Evolutionary conservation across 352 stramenopile genomes (phyloP).

Genomic region (Phytophthora lateralis): DNA sequence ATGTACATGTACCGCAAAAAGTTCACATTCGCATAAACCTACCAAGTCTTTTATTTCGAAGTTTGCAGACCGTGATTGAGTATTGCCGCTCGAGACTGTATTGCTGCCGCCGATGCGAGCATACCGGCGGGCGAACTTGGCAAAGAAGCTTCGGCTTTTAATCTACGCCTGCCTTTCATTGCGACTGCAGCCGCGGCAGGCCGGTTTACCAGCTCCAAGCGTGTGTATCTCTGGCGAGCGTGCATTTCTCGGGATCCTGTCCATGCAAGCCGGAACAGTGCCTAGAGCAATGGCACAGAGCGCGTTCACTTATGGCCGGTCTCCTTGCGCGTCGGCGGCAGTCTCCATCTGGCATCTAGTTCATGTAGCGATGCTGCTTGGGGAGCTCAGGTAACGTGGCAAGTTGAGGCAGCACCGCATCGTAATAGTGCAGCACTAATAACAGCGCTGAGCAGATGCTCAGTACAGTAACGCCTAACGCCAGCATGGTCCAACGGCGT

Average conservation of each 20-base stretch:
- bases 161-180: constrained; percentile 7
- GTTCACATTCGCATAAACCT: background rate
- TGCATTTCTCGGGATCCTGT: background rate
- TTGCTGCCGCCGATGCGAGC: constrained; percentile 1
- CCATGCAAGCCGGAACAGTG: background rate
- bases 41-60: too few species aligned
- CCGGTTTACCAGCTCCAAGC: background rate
- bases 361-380: background rate
- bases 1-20: too few species aligned
- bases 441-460: too few species aligned
- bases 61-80: too few species aligned
- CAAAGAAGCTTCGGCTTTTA: background rate
- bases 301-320: background rate
- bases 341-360: background rate
- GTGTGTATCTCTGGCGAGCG: background rate
- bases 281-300: background rate
- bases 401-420: too few species aligned
- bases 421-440: background rate
- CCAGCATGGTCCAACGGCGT: background rate
- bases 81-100: background rate
- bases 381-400: background rate
- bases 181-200: background rate
- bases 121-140: constrained; percentile 5
- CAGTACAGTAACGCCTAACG: background rate
- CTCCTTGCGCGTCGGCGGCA: background rate